Base-by-base conservation (phyloP, 176 grass and related monocot genomes). In the Bolboschoenus planiculmis region DNA sequence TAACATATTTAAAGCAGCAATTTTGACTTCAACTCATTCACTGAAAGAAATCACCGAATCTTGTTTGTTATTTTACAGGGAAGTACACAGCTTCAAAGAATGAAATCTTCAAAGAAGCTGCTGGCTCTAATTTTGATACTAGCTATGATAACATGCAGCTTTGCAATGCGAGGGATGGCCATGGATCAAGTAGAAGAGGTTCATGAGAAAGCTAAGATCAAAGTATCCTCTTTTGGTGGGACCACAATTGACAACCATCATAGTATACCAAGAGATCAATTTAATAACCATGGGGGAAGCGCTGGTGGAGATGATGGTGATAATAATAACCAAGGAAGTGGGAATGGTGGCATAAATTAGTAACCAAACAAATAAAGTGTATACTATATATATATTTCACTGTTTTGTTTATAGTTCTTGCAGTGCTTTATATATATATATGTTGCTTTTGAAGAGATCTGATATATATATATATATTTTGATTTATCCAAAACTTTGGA, bases 261-360 rank as follows among this genome's bases (percentile, higher is more conserved):
- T 83, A 74, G 24, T 35, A 86, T 86, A 74, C 85, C 85, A 24
- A 86, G 85, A 75, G 78, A 86, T 3, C 85, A 86, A 51, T 86
- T 82, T 66, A 81, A 39, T 44, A 81, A 14, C 62, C 85, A 57
- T 48, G 63, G 18, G 2, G 75, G 84, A 21, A 54, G 56, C 53
- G 47, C 43, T 51, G 79, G 74, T 21, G 51, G 75, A 54, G 84
- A 72, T 29, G 64, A 62, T 9, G 78, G 85, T 30, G 30, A 40
- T 16, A 44, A 44, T 30, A 20, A 40, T 16, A 44, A 44, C 8
- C 53, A 78, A 33, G 78, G 85, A 81, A 86, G 53, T 15, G 63
- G 62, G 5, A 81, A 23, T 47, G 78, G 61, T 39, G 78, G 68
- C 10, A 85, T 4, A 65, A 79, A 51, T 85, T 81, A 81, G 36